These are phyloP conservation scores for Calonectria pseudoreteaudii DNA, from an alignment of 2,329 filamentous ascomycete species.

Conservation along the genomic window DNA sequence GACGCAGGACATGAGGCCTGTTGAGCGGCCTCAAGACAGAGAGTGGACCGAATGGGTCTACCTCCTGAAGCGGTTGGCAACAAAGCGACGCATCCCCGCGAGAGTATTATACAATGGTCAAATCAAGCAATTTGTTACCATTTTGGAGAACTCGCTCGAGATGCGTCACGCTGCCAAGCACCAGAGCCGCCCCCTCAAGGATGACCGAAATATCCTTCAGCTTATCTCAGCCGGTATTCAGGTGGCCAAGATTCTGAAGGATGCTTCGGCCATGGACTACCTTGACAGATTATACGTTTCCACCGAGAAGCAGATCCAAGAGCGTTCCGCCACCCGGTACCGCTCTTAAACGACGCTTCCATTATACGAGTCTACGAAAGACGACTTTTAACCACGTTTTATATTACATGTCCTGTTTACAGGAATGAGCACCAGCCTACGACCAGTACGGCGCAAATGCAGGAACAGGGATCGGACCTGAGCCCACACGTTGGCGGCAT, in stretches of 20 bases:
- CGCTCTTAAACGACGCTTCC: slow-evolving; percentile 44
- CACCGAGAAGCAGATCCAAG: slow-evolving; percentile 83
- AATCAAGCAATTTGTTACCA: slow-evolving; percentile 91
- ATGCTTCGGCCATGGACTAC: slow-evolving; percentile 85
- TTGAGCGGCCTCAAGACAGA: slow-evolving; percentile 79
- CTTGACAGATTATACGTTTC: slow-evolving; percentile 84
- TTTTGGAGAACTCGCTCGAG: slow-evolving; percentile 88
- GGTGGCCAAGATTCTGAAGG: slow-evolving; percentile 88
- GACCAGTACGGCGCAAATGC: slow-evolving; percentile 41
- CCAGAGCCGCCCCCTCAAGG: slow-evolving; percentile 84
- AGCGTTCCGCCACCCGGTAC: slow-evolving; percentile 61
- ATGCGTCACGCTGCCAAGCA: slow-evolving; percentile 89
- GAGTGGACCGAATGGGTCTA: slow-evolving; percentile 96
- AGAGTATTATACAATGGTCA: slow-evolving; percentile 88
- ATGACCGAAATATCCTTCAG: slow-evolving; percentile 89
- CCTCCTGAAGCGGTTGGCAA: slow-evolving; percentile 85
- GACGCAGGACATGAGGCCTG: slow-evolving; percentile 82
- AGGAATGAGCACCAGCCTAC: slow-evolving; percentile 40
- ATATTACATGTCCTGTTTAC: slow-evolving; percentile 39
- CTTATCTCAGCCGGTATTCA: slow-evolving; percentile 89
- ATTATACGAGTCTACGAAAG: slow-evolving; percentile 33
- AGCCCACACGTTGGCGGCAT: slow-evolving; percentile 26
- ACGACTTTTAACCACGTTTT: slow-evolving; percentile 43
- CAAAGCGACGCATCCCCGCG: slow-evolving; percentile 86
- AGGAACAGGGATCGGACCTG: slow-evolving; percentile 42